Percentiles rank a stretch among this genome's conserved stretches.
These are phyloP conservation scores for Halenospora varia DNA, from an alignment of 495 filamentous ascomycete genomes.

Conservation along the genomic window DNA sequence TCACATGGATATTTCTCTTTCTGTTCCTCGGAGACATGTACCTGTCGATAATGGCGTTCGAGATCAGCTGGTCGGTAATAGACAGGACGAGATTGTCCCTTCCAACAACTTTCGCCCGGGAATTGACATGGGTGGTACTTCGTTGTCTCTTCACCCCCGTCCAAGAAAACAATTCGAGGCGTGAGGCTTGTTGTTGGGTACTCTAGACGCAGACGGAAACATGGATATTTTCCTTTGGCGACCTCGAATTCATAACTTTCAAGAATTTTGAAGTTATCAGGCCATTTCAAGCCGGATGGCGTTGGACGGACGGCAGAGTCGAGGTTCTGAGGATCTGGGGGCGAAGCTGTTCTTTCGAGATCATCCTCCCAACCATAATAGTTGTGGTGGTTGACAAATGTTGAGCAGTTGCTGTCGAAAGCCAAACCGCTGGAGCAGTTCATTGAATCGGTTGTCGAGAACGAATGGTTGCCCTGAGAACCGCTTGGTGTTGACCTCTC, in stretches of 20 bases:
- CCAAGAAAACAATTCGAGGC: background rate
- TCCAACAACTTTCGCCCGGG: constrained; percentile 11
- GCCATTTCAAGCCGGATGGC: background rate
- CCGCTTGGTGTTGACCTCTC: no score
- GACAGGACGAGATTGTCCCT: constrained; percentile 16
- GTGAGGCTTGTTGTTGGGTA: background rate
- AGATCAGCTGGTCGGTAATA: constrained; percentile 46
- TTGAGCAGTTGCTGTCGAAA: no score
- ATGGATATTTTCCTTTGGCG: background rate
- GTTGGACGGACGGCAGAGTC: no score
- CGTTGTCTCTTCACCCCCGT: background rate
- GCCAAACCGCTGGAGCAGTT: no score
- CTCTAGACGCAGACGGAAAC: background rate
- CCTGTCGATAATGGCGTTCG: constrained; percentile 37
- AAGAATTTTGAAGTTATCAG: background rate
- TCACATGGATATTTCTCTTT: constrained; percentile 32
- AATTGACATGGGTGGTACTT: constrained; percentile 32
- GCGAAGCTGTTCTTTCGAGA: no score
- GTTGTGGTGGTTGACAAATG: no score
- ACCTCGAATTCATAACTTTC: background rate
- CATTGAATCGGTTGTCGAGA: no score
- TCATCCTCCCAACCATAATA: no score
- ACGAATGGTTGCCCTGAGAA: no score
- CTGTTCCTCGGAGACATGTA: constrained; percentile 31
- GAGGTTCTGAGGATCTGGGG: no score